Evolutionary conservation across 208 protist species (phyloP).

Genomic region (Crithidia sp.): DNA sequence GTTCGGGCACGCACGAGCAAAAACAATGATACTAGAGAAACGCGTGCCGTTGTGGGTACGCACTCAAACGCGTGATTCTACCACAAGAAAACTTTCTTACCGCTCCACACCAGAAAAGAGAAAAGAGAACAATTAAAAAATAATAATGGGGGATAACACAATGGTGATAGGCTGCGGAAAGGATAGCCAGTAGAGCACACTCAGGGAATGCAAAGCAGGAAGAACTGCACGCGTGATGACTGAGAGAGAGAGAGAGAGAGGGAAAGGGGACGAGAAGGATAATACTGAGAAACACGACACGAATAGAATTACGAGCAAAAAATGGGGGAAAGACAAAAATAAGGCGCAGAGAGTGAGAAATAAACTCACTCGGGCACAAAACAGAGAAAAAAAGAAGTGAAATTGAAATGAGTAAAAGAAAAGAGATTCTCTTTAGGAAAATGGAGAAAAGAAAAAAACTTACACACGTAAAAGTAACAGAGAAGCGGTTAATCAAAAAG

Average conservation of each 20-base stretch:
- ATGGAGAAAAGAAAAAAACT: neutral
- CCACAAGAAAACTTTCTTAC: no score
- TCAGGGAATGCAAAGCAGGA: no score
- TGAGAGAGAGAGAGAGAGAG: no score
- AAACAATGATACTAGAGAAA: no score
- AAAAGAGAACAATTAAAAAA: slow-evolving; percentile 5
- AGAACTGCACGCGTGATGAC: no score
- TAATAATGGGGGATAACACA: neutral
- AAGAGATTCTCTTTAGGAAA: neutral
- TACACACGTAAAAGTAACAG: neutral
- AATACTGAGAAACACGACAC: neutral
- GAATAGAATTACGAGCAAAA: neutral
- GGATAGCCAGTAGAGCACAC: neutral
- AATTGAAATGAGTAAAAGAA: no score
- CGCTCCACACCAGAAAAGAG: neutral
- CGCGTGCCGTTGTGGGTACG: no score
- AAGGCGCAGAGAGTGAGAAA: neutral
- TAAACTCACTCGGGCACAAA: neutral
- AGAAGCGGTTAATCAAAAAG: neutral
- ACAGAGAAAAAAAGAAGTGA: neutral
- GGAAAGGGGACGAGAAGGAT: slow-evolving; percentile 10
- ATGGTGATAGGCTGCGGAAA: neutral
- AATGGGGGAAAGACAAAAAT: neutral
- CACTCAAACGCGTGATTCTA: no score
- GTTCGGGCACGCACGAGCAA: no score